A percentile compares a stretch with the other conserved stretches of the same genome.
These are phyloP conservation scores for Triglochin maritima DNA, from an alignment of 106 monocot genomes.

Conservation along the genomic window DNA sequence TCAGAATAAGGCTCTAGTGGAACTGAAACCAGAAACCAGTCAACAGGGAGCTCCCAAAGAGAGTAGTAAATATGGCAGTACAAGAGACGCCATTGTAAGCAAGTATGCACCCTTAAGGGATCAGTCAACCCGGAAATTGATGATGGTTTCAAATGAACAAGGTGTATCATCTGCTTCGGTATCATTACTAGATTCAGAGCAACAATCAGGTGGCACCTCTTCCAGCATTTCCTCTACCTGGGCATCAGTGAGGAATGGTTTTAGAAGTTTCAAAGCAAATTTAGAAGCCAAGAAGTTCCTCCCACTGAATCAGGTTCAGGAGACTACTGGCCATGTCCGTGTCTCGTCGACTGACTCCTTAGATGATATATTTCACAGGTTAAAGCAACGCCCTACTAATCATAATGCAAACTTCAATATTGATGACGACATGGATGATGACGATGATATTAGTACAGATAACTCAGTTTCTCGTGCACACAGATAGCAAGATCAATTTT, in stretches of 20 bases:
- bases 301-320: constrained; percentile 36
- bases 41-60: constrained; percentile 11
- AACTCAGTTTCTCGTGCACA: too few species aligned
- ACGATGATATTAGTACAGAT: too few species aligned
- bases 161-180: constrained; percentile 40
- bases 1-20: constrained; percentile 32
- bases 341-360: constrained; percentile 63
- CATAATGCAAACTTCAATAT: constrained; percentile 3
- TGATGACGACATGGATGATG: neutral
- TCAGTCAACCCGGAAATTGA: constrained; percentile 19
- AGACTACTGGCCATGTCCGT: constrained; percentile 13
- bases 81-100: neutral
- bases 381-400: constrained; percentile 41
- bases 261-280: constrained; percentile 70
- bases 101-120: constrained; percentile 50
- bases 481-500: too few species aligned
- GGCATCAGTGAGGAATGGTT: constrained; percentile 65
- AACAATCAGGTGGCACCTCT: constrained; percentile 8
- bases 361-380: constrained; percentile 81
- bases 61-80: too few species aligned
- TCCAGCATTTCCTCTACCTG: constrained; percentile 56
- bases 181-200: constrained; percentile 47
- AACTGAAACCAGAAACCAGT: constrained; percentile 23
- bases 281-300: constrained; percentile 62
- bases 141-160: constrained; percentile 23